phyloP scores from a whole-genome alignment of 2,329 filamentous ascomycete genomes.

The Colletotrichum sp. region DNA sequence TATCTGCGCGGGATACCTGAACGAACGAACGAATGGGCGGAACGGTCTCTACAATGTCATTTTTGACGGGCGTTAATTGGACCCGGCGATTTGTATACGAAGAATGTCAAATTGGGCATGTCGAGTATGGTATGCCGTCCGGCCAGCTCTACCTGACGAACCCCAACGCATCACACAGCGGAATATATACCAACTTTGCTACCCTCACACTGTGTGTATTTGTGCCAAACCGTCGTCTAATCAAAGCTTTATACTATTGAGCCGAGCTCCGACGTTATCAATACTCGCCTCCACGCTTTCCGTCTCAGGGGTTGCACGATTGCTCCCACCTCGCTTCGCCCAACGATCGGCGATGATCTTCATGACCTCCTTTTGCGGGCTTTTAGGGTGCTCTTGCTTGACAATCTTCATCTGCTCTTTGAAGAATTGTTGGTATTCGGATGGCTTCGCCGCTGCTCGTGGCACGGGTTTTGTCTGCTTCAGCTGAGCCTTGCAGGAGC shows the following conservation, averaged over 20 bases:
- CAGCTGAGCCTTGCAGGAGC: conserved; percentile 72
- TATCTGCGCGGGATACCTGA: neutral
- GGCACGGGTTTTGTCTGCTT: conserved; percentile 83
- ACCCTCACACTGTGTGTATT: neutral
- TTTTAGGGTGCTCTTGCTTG: conserved; percentile 58
- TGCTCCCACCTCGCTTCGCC: conserved; percentile 50
- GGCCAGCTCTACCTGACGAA: neutral
- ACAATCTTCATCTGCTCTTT: conserved; percentile 71
- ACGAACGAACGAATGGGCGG: neutral
- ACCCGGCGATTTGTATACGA: neutral
- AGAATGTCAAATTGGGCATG: neutral
- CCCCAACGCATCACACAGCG: neutral
- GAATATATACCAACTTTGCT: neutral
- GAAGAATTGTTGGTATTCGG: conserved; percentile 58
- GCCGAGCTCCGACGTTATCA: neutral
- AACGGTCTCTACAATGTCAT: neutral
- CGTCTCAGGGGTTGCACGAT: conserved; percentile 18
- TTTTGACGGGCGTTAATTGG: neutral
- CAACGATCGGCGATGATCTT: conserved; percentile 68
- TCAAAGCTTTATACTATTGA: neutral
- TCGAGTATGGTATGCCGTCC: neutral
- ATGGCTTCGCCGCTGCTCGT: conserved; percentile 42
- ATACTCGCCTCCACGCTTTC: neutral
- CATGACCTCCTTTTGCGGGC: conserved; percentile 73
- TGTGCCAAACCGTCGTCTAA: neutral